phyloP scores from a whole-genome alignment of 805 yeast species.

The Yarrowia sp. region DNA sequence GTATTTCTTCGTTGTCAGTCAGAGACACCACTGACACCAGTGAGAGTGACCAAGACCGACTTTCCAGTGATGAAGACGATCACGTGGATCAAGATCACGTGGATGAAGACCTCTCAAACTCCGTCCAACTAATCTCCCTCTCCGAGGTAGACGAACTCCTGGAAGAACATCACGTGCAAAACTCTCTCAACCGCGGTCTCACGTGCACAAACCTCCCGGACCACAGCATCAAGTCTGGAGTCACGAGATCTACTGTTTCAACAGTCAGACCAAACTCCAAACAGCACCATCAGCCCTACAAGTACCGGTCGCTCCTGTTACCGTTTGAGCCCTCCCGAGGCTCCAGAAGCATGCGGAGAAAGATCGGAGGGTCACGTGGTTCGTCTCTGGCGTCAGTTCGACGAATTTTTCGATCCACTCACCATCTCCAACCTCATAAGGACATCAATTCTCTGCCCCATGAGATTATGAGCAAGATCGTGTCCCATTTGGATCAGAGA shows the following conservation, averaged over 20 bases:
- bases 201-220: slow-evolving; percentile 7
- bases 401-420: slow-evolving; percentile 16
- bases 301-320: slow-evolving; percentile 24
- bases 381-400: slow-evolving; percentile 2
- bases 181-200: neutral
- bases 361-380: slow-evolving; percentile 15
- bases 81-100: neutral
- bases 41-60: neutral
- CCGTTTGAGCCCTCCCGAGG: slow-evolving; percentile 23
- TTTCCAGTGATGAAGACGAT: neutral
- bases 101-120: neutral
- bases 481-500: slow-evolving; percentile 50
- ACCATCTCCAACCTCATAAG: slow-evolving; percentile 21
- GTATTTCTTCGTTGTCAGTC: slow-evolving; percentile 4
- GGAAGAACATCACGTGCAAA: neutral
- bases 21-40: neutral
- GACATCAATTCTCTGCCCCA: slow-evolving; percentile 43
- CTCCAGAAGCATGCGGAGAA: slow-evolving; percentile 1
- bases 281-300: slow-evolving; percentile 26
- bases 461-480: slow-evolving; percentile 46
- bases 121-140: neutral
- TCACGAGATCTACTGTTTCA: slow-evolving; percentile 12
- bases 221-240: slow-evolving; percentile 11
- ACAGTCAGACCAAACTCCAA: slow-evolving; percentile 15
- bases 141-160: slow-evolving; percentile 7